phyloP scores from a whole-genome alignment of 495 filamentous ascomycete genomes.

The Penicillium pulvis region DNA sequence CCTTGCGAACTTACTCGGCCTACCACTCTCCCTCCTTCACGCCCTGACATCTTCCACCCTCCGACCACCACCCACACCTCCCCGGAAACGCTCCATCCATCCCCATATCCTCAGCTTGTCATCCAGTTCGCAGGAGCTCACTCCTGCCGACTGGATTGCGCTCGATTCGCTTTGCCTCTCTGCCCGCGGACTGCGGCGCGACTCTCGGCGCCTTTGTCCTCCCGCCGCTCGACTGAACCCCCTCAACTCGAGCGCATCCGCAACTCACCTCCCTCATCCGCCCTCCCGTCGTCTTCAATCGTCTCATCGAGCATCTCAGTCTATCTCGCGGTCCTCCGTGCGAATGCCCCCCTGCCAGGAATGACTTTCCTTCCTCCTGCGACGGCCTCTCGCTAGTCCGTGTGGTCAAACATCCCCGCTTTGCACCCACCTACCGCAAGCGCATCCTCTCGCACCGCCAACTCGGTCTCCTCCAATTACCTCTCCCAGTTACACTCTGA shows the following conservation, averaged over 20 bases:
- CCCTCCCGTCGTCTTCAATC: constrained; percentile 23
- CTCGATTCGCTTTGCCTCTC: constrained; percentile 18
- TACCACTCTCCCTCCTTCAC: constrained; percentile 26
- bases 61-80: constrained; percentile 13
- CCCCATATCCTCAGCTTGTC: constrained; percentile 16
- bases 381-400: constrained; percentile 52
- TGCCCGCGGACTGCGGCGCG: constrained; percentile 39
- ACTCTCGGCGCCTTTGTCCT: constrained; percentile 40
- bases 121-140: constrained; percentile 25
- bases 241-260: constrained; percentile 40
- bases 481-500: constrained; percentile 16
- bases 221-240: constrained; percentile 39
- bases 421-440: constrained; percentile 49
- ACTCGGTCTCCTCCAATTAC: constrained; percentile 16
- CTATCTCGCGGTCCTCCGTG: constrained; percentile 30
- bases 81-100: constrained; percentile 21
- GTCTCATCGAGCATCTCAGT: constrained; percentile 23
- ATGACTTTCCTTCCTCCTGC: constrained; percentile 47
- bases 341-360: constrained; percentile 42
- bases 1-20: constrained; percentile 23
- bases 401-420: constrained; percentile 52
- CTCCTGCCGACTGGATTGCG: constrained; percentile 28
- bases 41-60: constrained; percentile 23
- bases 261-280: constrained; percentile 35
- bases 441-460: constrained; percentile 34